These are phyloP conservation scores for Amesomyces nigricolor DNA, from an alignment of 2,329 filamentous ascomycete species.

Conservation along the genomic window DNA sequence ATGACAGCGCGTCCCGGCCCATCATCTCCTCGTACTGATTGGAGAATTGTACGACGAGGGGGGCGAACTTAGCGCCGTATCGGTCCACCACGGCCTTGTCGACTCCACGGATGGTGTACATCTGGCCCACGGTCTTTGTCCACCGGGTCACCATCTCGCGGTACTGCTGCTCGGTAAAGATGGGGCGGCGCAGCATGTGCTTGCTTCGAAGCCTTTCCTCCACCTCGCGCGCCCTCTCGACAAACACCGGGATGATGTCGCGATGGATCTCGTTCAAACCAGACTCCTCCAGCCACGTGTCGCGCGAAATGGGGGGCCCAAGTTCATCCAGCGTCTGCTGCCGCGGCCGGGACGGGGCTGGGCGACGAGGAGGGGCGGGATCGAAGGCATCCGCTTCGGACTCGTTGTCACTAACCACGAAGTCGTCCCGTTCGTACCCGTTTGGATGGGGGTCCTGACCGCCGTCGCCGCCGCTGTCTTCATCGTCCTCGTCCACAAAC, in stretches of 20 bases:
- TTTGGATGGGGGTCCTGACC: conserved; percentile 32
- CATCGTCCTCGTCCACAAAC: conserved; percentile 33
- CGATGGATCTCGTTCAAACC: conserved; percentile 54
- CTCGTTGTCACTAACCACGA: conserved; percentile 32
- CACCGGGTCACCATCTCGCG: conserved; percentile 68
- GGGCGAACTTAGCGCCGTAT: conserved; percentile 57
- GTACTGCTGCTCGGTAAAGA: conserved; percentile 65
- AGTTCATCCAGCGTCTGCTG: conserved; percentile 38
- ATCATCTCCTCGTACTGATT: conserved; percentile 47
- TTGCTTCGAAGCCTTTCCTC: conserved; percentile 58
- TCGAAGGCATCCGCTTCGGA: conserved; percentile 43
- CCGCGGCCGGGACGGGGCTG: conserved; percentile 29
- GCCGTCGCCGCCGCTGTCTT: conserved; percentile 36
- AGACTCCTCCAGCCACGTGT: conserved; percentile 45
- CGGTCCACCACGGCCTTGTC: conserved; percentile 54
- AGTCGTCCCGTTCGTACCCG: conserved; percentile 42
- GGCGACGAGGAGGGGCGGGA: conserved; percentile 32
- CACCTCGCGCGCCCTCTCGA: conserved; percentile 53
- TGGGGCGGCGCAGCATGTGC: conserved; percentile 49
- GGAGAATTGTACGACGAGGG: conserved; percentile 48
- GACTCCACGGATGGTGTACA: conserved; percentile 60
- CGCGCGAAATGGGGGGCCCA: conserved; percentile 54
- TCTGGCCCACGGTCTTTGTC: conserved; percentile 55
- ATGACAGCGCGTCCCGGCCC: conserved; percentile 26
- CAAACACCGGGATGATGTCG: conserved; percentile 59